Percentiles rank a stretch among this genome's conserved stretches.
Evolutionary conservation across 2,329 filamentous ascomycete genomes (phyloP).

Genomic region (Xylariaceae sp.): DNA sequence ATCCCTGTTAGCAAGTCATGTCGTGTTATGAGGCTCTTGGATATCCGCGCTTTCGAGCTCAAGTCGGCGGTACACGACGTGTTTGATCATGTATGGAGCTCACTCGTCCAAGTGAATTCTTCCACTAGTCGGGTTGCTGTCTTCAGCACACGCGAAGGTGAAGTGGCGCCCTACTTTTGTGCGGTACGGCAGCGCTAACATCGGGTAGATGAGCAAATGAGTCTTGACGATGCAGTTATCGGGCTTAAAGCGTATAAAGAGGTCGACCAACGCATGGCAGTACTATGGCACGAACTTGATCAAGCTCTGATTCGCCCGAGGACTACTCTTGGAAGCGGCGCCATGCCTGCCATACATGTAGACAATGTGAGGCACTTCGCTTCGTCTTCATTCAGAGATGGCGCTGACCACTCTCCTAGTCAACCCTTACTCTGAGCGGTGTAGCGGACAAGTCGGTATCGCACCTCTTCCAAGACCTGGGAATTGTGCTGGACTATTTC

Average conservation of each 20-base stretch:
- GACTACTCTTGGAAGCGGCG: slow-evolving; percentile 38
- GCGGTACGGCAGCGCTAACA: slow-evolving; percentile 16
- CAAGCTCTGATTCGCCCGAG: slow-evolving; percentile 55
- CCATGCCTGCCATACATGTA: slow-evolving; percentile 37
- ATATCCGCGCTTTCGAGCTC: slow-evolving; percentile 59
- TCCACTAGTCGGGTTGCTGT: slow-evolving; percentile 52
- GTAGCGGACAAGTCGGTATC: slow-evolving; percentile 41
- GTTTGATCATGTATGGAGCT: slow-evolving; percentile 65
- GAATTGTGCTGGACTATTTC: slow-evolving; percentile 47
- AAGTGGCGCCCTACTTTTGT: neutral
- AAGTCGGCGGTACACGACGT: slow-evolving; percentile 60
- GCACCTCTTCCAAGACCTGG: slow-evolving; percentile 49
- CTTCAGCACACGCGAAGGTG: slow-evolving; percentile 46
- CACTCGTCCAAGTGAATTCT: slow-evolving; percentile 58
- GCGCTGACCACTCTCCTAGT: slow-evolving; percentile 30
- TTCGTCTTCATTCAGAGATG: neutral
- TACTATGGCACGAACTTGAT: slow-evolving; percentile 59
- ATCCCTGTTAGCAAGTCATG: slow-evolving; percentile 58
- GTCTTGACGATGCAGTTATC: slow-evolving; percentile 47
- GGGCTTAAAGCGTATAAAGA: slow-evolving; percentile 56
- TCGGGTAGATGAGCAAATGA: slow-evolving; percentile 45
- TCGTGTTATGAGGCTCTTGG: slow-evolving; percentile 59
- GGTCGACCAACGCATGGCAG: slow-evolving; percentile 52
- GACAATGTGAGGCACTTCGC: slow-evolving; percentile 33
- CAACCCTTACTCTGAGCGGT: slow-evolving; percentile 39